These are phyloP conservation scores for Verruconis gallopava DNA, from an alignment of 2,329 filamentous ascomycete species.

Conservation along the genomic window DNA sequence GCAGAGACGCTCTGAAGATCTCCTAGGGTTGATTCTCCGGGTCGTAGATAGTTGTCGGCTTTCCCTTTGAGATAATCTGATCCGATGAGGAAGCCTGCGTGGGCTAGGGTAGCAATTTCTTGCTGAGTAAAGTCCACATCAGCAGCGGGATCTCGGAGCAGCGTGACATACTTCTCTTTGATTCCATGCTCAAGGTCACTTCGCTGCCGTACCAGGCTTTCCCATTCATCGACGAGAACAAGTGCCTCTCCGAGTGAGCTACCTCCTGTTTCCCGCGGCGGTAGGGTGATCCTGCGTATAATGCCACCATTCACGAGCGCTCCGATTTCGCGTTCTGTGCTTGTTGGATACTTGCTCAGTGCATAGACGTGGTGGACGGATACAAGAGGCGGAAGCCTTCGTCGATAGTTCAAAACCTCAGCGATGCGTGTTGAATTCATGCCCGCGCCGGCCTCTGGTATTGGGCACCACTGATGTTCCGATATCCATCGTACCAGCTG, in stretches of 20 bases:
- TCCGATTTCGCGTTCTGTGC: constrained; percentile 54
- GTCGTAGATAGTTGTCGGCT: constrained; percentile 30
- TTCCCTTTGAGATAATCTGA: constrained; percentile 25
- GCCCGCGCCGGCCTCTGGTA: constrained; percentile 45
- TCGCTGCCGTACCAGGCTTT: constrained; percentile 22
- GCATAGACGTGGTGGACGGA: constrained; percentile 54
- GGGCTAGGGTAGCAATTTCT: constrained; percentile 47
- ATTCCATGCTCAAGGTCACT: constrained; percentile 28
- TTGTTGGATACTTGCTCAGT: constrained; percentile 48
- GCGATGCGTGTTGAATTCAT: constrained; percentile 52
- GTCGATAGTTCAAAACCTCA: constrained; percentile 49
- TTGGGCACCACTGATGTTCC: constrained; percentile 13
- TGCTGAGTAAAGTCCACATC: constrained; percentile 27
- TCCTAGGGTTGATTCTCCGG: constrained; percentile 28
- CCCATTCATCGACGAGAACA: constrained; percentile 45
- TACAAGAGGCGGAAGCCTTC: constrained; percentile 48
- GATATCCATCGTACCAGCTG: constrained; percentile 35
- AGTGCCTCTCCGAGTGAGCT: constrained; percentile 50
- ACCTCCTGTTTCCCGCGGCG: constrained; percentile 44
- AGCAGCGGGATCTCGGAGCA: constrained; percentile 35
- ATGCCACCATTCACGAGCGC: constrained; percentile 44
- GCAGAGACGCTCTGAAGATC: constrained; percentile 48
- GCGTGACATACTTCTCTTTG: constrained; percentile 38
- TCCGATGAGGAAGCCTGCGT: constrained; percentile 53
- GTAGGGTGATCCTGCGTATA: constrained; percentile 50